Evolutionary conservation across 805 yeast species (phyloP), one percentile per base, ranked within the genome.

Genomic region (Tetrapisispora pingtungensis): DNA sequence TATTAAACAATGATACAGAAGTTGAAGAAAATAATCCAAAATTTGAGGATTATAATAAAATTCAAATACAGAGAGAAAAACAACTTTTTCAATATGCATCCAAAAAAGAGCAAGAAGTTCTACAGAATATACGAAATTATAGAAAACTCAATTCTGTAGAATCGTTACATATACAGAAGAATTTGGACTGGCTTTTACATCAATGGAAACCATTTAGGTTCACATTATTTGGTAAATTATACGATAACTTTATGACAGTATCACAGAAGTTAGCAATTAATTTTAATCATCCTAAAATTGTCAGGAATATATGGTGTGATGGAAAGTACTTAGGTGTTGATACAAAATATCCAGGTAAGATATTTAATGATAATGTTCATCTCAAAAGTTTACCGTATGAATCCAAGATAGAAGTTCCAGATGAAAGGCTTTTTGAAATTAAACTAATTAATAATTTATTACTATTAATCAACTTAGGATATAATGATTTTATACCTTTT

Each of bases 241-340:
- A 60, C 42, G 73, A 73, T 47, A 78, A 74, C 52, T 77, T 73
- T 48, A 63, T 75, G 62, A 77, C 80, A 4, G 52, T 75, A 2
- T 66, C 75, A 33, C 71, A 75, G 13, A 77, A 80, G 15, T 54
- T 78, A 31, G 77, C 78, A 0, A 57, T 78, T 1, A 77, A 77
- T 50, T 59, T 73, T 6, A 65, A 53, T 38, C 84, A 78, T 58
- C 81, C 83, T 1, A 75, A 77, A 52, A 75, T 78, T 27, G 69
- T 72, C 47, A 57, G 82, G 44, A 74, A 76, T 10, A 58, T 77
- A 40, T 75, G 75, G 65, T 67, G 78, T 31, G 75, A 72, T 52
- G 70, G 75, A 2, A 51, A 48, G 22, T 48, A 48, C 28, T 33
- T 62, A 30, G 62, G 53, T 12, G 41, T 57, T 15, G 61, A 62